Percentiles rank a stretch among this genome's conserved stretches.
These are phyloP conservation scores for Dendrobium huoshanense DNA, from an alignment of 106 monocot species.

Conservation along the genomic window DNA sequence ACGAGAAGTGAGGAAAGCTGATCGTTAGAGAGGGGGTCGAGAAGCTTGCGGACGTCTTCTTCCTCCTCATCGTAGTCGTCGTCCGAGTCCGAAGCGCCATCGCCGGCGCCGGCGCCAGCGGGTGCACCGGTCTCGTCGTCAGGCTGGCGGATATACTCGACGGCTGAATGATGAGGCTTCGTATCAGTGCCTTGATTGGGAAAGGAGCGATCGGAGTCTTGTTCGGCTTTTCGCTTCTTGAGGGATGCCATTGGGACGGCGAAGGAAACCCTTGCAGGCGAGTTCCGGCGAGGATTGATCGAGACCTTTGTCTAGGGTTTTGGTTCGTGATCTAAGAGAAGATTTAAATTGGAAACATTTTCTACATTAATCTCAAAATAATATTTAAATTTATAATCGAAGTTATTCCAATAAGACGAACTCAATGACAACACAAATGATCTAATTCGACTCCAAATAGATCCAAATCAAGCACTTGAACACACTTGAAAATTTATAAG, in stretches of 20 bases:
- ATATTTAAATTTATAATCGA: too few relatives aligned
- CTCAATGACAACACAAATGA: too few relatives aligned
- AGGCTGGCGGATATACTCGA: not conserved
- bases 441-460: too few relatives aligned
- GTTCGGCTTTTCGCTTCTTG: slow-evolving; percentile 2
- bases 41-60: slow-evolving; percentile 2
- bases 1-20: slow-evolving; percentile 11
- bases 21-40: not conserved
- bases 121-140: not conserved
- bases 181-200: not conserved
- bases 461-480: too few relatives aligned
- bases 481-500: too few relatives aligned
- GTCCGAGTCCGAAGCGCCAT: not conserved
- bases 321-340: not conserved
- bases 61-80: not conserved
- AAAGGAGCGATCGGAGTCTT: not conserved
- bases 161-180: not conserved
- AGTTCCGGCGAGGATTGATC: too few relatives aligned
- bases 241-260: not conserved
- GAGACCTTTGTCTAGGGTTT: not conserved
- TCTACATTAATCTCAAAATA: too few relatives aligned
- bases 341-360: too few relatives aligned
- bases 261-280: not conserved
- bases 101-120: not conserved
- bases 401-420: too few relatives aligned